Percentiles rank a stretch among this genome's conserved stretches.
phyloP scores from a whole-genome alignment of 345 rosid species.

The Aquilaria malaccensis region DNA sequence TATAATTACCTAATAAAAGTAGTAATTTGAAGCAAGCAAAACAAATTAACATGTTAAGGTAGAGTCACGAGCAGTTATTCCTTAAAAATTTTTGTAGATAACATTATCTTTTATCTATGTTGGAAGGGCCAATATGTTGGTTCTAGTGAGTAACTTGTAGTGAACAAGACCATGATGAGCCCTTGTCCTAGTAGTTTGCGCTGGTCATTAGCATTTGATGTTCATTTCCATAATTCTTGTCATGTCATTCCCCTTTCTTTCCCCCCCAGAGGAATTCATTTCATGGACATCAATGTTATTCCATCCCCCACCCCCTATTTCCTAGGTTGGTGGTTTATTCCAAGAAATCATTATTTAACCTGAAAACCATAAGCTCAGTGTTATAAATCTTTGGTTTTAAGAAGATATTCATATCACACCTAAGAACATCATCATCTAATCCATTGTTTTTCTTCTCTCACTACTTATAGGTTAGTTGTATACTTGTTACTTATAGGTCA shows the following conservation, averaged over 20 bases:
- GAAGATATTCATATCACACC: neutral
- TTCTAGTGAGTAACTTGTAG: neutral
- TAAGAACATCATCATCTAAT: neutral
- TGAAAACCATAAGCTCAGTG: neutral
- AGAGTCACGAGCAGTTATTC: neutral
- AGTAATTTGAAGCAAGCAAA: neutral
- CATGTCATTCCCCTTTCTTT: too few species aligned
- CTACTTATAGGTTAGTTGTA: neutral
- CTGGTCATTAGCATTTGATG: too few species aligned
- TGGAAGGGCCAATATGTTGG: neutral
- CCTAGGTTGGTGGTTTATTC: neutral
- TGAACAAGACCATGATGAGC: neutral
- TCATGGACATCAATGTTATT: too few species aligned
- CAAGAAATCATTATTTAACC: slow-evolving; percentile 1
- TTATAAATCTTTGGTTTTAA: neutral
- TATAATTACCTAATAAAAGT: neutral
- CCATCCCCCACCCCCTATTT: too few species aligned
- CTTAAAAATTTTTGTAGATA: neutral
- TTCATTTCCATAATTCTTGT: too few species aligned
- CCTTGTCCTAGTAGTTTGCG: too few species aligned
- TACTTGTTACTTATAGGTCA: neutral
- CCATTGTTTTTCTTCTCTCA: neutral
- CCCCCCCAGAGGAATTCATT: too few species aligned
- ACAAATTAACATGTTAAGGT: neutral
- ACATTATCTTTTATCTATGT: slow-evolving; percentile 4